Evolutionary conservation across 2,329 filamentous ascomycete genomes (phyloP).

Genomic region (Neocucurbitaria cava): DNA sequence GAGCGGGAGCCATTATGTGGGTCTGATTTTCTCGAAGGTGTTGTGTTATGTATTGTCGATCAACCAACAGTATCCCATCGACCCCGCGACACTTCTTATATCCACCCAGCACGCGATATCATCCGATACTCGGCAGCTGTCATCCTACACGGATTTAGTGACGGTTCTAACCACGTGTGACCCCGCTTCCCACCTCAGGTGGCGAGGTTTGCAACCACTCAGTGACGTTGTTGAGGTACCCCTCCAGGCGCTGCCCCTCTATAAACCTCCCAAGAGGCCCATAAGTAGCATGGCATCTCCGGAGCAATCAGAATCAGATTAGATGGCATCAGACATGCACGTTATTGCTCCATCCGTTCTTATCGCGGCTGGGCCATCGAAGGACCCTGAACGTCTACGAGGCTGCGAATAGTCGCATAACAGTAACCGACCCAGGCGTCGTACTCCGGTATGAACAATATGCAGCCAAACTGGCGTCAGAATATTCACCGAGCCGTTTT

Average conservation of each 20-base stretch:
- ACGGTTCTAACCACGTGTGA: constrained; percentile 6
- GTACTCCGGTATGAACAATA: constrained; percentile 13
- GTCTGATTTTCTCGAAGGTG: not conserved
- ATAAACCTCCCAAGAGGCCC: constrained; percentile 4
- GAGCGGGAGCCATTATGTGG: constrained; percentile 51
- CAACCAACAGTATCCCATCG: not conserved
- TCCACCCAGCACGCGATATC: constrained; percentile 3
- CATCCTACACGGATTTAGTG: constrained; percentile 3
- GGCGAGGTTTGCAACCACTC: constrained; percentile 6
- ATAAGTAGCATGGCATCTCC: constrained; percentile 16
- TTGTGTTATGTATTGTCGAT: not conserved
- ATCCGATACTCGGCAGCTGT: constrained; percentile 7
- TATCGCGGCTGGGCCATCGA: constrained; percentile 15
- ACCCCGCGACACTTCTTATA: constrained; percentile 19
- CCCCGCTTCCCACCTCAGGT: constrained; percentile 19
- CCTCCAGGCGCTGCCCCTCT: constrained; percentile 8
- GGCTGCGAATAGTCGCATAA: constrained; percentile 3
- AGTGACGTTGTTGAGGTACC: not conserved
- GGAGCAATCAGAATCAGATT: constrained; percentile 25
- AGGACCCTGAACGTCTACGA: not conserved
- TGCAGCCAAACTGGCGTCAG: constrained; percentile 6
- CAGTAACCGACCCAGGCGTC: constrained; percentile 2
- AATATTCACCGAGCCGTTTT: constrained; percentile 9
- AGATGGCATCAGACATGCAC: constrained; percentile 40
- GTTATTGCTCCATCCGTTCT: constrained; percentile 35